Evolutionary conservation across 2,329 filamentous ascomycete species (phyloP), one percentile per base, ranked within the genome.

Genomic region (Arthrobotrys conoides): DNA sequence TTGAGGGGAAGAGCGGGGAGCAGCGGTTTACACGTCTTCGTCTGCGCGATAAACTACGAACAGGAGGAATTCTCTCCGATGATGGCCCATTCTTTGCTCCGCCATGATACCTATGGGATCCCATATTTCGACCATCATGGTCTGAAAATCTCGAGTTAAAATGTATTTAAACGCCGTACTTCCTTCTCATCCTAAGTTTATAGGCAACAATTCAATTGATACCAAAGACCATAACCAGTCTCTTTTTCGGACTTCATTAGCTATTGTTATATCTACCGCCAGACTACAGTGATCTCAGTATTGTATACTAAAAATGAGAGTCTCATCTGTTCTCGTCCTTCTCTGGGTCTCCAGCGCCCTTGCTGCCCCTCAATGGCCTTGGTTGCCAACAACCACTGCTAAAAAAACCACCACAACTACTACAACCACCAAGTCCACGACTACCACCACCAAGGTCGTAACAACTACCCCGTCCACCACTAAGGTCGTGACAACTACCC

Each of bases 291-390:
- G 4, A 36, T 36, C 33, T 1, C 22, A 22, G 12, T 14, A 22
- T 9, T 5, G 14, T 24, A 24, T 27, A 12, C 24, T 18, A 0
- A 44, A 41, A 44, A 61, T 61, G 57, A 61, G 12, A 44, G n/a
- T 61, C 5, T 61, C 57, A 18, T 44, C 57, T 4, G 0, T 61
- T 18, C 44, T 18, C 36, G 33, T 61, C 20, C 57, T 61, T n/a
- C 20, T 61, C 14, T 61, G 57, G 18, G 36, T 36, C 20, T 44
- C 57, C 20, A 61, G 57, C 5, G 36, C 20, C 57, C 57, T 61
- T 9, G 57, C 57, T 4, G 33, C 36, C 0, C 57, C 57, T 27
- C 57, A 61, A 20, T 61, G 57, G 57, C 57, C 57, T 5, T 61
- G 57, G 57, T 30, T 59, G 2, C 14, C 27, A 3, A 36, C 53